A percentile compares a stretch with the other conserved stretches of the same genome.
These are phyloP conservation scores for Metschnikowia kofuensis DNA, from an alignment of 805 yeast genomes.

Conservation along the genomic window DNA sequence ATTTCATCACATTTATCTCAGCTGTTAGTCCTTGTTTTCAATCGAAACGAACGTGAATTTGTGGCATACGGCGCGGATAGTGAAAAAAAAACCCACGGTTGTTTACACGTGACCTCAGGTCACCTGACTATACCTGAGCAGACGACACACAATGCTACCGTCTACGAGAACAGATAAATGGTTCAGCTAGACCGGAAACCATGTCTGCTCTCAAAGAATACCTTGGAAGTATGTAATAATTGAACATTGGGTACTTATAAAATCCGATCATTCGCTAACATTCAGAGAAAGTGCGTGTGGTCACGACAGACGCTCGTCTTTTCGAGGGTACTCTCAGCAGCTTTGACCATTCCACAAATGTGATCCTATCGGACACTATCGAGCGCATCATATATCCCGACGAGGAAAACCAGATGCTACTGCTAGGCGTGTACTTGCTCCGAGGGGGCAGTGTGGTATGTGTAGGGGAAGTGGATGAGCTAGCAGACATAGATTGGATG, in stretches of 20 bases:
- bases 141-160: neutral
- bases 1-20: no score
- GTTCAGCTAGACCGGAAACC: neutral
- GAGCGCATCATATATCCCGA: constrained; percentile 49
- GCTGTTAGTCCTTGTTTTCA: no score
- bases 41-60: no score
- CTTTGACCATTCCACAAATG: constrained; percentile 62
- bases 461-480: constrained; percentile 51
- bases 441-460: constrained; percentile 61
- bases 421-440: constrained; percentile 49
- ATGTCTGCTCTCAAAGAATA: constrained; percentile 34
- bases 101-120: neutral
- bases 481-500: constrained; percentile 43
- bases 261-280: constrained; percentile 6
- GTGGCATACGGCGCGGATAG: no score
- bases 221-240: constrained; percentile 31
- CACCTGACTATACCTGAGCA: neutral
- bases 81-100: no score
- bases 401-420: constrained; percentile 40
- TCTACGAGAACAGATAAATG: neutral
- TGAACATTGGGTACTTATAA: constrained; percentile 1
- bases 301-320: constrained; percentile 56
- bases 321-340: constrained; percentile 50
- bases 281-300: constrained; percentile 48
- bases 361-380: constrained; percentile 49